Conservation (phyloP, 352 stramenopile genomes). For the Pythium sp. region DNA sequence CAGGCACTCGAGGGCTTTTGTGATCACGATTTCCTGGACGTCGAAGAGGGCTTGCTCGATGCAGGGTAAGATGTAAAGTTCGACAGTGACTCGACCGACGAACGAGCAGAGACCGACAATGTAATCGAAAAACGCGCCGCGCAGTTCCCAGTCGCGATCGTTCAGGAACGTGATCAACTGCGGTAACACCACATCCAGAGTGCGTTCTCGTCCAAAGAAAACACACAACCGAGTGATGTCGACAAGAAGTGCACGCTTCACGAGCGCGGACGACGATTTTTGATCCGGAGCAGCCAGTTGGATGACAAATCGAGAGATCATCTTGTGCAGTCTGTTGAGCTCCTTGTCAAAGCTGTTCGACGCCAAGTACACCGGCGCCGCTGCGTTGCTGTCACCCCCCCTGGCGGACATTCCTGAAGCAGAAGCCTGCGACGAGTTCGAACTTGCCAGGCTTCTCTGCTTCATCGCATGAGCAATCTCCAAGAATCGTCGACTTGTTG, state of each 20-base stretch:
- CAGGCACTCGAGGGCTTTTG: slow-evolving; percentile 90
- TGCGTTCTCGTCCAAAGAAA: slow-evolving; percentile 96
- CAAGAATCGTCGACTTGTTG: slow-evolving; percentile 92
- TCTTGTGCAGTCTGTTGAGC: slow-evolving; percentile 89
- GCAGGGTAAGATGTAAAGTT: slow-evolving; percentile 97
- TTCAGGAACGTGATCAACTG: slow-evolving; percentile 98
- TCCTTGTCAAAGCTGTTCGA: slow-evolving; percentile 93
- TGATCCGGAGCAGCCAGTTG: slow-evolving; percentile 90
- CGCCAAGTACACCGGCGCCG: slow-evolving; percentile 43
- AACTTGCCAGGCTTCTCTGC: slow-evolving; percentile 50
- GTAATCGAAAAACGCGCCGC: slow-evolving; percentile 90
- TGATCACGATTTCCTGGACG: slow-evolving; percentile 95
- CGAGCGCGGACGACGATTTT: slow-evolving; percentile 88
- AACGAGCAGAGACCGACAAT: slow-evolving; percentile 94
- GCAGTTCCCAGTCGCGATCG: slow-evolving; percentile 91
- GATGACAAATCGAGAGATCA: slow-evolving; percentile 93
- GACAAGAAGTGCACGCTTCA: slow-evolving; percentile 93
- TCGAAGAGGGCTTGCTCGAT: slow-evolving; percentile 97
- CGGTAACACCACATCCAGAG: slow-evolving; percentile 94
- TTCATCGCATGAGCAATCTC: slow-evolving; percentile 91
- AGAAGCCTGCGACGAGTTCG: slow-evolving; percentile 31
- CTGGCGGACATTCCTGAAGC: slow-evolving; percentile 24
- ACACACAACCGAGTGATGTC: slow-evolving; percentile 95
- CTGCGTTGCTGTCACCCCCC: slow-evolving; percentile 33
- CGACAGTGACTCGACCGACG: slow-evolving; percentile 90